Percentiles rank a stretch among this genome's conserved stretches.
Evolutionary conservation across 371 early-diverging fungal genomes (phyloP).

Genomic region (Rhizopus delemar): DNA sequence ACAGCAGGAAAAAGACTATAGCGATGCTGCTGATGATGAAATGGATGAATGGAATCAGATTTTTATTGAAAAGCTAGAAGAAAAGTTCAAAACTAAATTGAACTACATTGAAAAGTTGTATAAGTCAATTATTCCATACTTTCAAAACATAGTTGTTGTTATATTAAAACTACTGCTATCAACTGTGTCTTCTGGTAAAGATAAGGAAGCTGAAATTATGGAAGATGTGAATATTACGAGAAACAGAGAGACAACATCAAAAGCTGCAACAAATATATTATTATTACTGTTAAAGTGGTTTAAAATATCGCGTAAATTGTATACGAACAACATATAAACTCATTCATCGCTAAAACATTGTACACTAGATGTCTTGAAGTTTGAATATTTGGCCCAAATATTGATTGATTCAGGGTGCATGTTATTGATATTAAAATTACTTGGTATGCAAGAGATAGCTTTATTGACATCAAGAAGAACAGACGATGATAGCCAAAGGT

Average conservation of each 20-base stretch:
- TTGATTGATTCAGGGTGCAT: slow-evolving; percentile 83
- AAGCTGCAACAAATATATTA: slow-evolving; percentile 73
- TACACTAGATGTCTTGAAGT: slow-evolving; percentile 66
- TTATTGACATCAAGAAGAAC: slow-evolving; percentile 54
- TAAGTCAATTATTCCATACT: slow-evolving; percentile 41
- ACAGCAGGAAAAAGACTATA: slow-evolving; percentile 6
- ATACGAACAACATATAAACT: not conserved
- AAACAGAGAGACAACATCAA: slow-evolving; percentile 76
- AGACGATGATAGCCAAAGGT: slow-evolving; percentile 60
- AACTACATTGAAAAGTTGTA: slow-evolving; percentile 26
- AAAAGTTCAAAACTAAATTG: not conserved
- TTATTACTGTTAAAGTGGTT: slow-evolving; percentile 68
- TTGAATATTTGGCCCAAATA: slow-evolving; percentile 76
- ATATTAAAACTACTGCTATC: slow-evolving; percentile 49
- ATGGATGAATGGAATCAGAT: slow-evolving; percentile 14
- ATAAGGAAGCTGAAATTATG: slow-evolving; percentile 25
- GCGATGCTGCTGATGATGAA: not conserved
- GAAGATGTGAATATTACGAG: slow-evolving; percentile 59
- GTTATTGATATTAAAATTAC: slow-evolving; percentile 77
- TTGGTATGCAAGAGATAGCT: slow-evolving; percentile 74
- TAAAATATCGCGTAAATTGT: slow-evolving; percentile 67
- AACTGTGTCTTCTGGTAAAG: slow-evolving; percentile 32
- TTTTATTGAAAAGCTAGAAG: slow-evolving; percentile 2
- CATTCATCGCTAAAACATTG: not conserved
- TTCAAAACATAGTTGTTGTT: slow-evolving; percentile 55